Evolutionary conservation across 352 stramenopile species (phyloP).

Genomic region (Phytophthora sojae): DNA sequence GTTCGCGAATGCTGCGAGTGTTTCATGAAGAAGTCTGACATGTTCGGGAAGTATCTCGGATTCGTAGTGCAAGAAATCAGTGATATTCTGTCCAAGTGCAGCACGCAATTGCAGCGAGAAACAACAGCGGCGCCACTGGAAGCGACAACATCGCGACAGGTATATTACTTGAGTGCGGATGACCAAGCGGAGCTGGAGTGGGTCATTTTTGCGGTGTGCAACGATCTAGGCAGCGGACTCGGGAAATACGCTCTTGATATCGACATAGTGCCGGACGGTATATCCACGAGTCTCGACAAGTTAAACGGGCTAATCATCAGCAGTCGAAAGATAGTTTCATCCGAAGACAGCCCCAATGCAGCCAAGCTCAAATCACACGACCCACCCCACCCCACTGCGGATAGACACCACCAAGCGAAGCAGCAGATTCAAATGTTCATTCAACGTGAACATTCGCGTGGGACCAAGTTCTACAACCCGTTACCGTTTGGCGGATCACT

Average conservation of each 20-base stretch:
- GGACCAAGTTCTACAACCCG: slow-evolving; percentile 66
- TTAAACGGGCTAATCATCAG: slow-evolving; percentile 62
- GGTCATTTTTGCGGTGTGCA: slow-evolving; percentile 82
- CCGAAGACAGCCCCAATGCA: slow-evolving; percentile 10
- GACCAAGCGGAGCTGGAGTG: slow-evolving; percentile 78
- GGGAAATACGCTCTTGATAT: slow-evolving; percentile 81
- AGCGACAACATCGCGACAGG: not conserved
- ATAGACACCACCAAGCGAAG: slow-evolving; percentile 29
- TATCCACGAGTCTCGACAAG: slow-evolving; percentile 77
- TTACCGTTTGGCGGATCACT: slow-evolving; percentile 15
- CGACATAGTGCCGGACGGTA: slow-evolving; percentile 59
- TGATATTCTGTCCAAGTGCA: slow-evolving; percentile 55
- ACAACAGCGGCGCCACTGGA: not conserved
- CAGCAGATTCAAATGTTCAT: slow-evolving; percentile 75
- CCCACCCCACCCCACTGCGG: not conserved
- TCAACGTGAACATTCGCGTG: slow-evolving; percentile 48
- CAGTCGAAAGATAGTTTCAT: slow-evolving; percentile 38
- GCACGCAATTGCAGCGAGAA: not conserved
- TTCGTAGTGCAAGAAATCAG: slow-evolving; percentile 83
- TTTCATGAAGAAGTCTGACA: slow-evolving; percentile 67
- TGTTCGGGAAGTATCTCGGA: slow-evolving; percentile 84
- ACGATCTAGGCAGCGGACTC: slow-evolving; percentile 70
- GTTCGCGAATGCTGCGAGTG: slow-evolving; percentile 69
- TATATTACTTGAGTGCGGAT: slow-evolving; percentile 50
- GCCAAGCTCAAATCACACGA: slow-evolving; percentile 1